phyloP scores from a whole-genome alignment of 306 rosid genomes.

The Ceratonia siliqua region DNA sequence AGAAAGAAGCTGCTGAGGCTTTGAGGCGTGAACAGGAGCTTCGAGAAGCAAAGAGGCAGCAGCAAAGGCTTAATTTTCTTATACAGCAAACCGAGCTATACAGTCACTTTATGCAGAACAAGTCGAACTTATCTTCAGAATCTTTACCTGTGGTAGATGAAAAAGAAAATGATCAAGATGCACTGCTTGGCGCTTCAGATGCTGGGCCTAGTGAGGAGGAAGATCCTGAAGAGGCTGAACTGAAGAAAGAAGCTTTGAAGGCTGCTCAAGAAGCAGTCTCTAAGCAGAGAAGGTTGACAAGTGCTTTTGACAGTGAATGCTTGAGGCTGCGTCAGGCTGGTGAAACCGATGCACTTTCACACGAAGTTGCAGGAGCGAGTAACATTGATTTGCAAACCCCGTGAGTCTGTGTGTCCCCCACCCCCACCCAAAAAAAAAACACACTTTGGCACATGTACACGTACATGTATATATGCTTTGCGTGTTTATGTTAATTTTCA shows the following conservation, averaged over 20 bases:
- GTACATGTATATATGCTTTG: not conserved
- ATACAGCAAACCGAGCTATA: slow-evolving; percentile 97
- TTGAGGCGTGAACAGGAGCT: slow-evolving; percentile 93
- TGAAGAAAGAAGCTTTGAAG: slow-evolving; percentile 89
- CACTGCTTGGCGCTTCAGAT: slow-evolving; percentile 44
- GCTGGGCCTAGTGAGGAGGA: slow-evolving; percentile 59
- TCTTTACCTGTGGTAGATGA: slow-evolving; percentile 56
- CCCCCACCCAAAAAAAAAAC: not conserved
- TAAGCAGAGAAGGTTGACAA: slow-evolving; percentile 82
- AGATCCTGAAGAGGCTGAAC: slow-evolving; percentile 88
- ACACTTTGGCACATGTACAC: not conserved
- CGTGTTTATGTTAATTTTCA: slow-evolving; percentile 6
- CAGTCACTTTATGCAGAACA: slow-evolving; percentile 99
- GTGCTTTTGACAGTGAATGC: slow-evolving; percentile 87
- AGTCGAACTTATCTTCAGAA: slow-evolving; percentile 74
- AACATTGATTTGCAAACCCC: slow-evolving; percentile 91
- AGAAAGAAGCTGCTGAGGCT: slow-evolving; percentile 97
- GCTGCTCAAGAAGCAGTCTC: slow-evolving; percentile 99
- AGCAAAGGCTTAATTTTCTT: slow-evolving; percentile 96
- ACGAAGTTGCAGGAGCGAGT: slow-evolving; percentile 93
- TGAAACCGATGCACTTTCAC: slow-evolving; percentile 65
- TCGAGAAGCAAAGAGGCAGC: slow-evolving; percentile 98
- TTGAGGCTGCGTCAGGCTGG: slow-evolving; percentile 72
- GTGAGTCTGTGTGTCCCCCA: slow-evolving; percentile 46
- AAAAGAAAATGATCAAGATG: slow-evolving; percentile 54